phyloP scores from a whole-genome alignment of 495 filamentous ascomycete genomes.

The Ramalina peruviana region DNA sequence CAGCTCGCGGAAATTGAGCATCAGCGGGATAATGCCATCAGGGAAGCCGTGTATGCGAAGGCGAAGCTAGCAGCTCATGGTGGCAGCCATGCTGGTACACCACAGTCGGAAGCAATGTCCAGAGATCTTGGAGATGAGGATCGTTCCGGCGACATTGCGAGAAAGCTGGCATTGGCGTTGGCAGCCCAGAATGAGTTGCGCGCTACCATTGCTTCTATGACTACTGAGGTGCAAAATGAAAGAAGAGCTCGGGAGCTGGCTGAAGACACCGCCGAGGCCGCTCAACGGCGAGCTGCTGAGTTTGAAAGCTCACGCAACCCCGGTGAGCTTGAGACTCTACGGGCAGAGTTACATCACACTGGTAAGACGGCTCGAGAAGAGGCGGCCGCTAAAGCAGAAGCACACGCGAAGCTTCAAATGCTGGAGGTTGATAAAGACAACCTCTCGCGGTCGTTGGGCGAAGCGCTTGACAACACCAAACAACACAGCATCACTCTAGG shows the following conservation, averaged over 20 bases:
- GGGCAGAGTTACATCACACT: slow-evolving; percentile 65
- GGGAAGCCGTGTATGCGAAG: slow-evolving; percentile 87
- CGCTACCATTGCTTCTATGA: slow-evolving; percentile 49
- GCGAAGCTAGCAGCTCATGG: slow-evolving; percentile 77
- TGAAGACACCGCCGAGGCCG: slow-evolving; percentile 73
- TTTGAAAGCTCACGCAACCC: slow-evolving; percentile 74
- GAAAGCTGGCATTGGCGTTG: slow-evolving; percentile 68
- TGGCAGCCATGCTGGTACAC: slow-evolving; percentile 55
- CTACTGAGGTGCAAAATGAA: slow-evolving; percentile 63
- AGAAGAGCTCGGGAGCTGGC: slow-evolving; percentile 65
- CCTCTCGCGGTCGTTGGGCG: slow-evolving; percentile 52
- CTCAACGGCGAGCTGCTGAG: slow-evolving; percentile 68
- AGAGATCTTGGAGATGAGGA: slow-evolving; percentile 46
- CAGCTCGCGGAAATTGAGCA: slow-evolving; percentile 86
- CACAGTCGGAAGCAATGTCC: slow-evolving; percentile 47
- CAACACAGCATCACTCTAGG: slow-evolving; percentile 60
- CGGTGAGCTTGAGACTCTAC: slow-evolving; percentile 69
- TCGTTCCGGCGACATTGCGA: slow-evolving; percentile 61
- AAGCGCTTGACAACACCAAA: slow-evolving; percentile 48
- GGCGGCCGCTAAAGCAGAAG: slow-evolving; percentile 58
- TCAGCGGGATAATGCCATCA: slow-evolving; percentile 81
- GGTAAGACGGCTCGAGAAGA: slow-evolving; percentile 68
- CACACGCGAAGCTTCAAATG: slow-evolving; percentile 55
- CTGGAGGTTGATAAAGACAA: slow-evolving; percentile 75
- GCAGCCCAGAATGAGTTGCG: slow-evolving; percentile 64